These are phyloP conservation scores for Camelina neglecta DNA, from an alignment of 345 rosid genomes.

Conservation along the genomic window DNA sequence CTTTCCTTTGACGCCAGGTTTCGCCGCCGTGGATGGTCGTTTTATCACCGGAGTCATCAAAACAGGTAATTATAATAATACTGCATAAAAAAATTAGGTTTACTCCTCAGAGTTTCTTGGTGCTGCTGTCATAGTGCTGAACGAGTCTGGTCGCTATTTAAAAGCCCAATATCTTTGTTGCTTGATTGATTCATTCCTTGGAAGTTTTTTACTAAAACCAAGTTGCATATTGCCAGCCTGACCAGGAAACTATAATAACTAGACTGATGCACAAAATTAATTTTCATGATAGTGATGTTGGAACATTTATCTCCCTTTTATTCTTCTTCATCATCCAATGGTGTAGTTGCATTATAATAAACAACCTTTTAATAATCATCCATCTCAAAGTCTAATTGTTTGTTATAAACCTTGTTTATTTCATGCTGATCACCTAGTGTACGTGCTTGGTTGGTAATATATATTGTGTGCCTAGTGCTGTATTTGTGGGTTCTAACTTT, in stretches of 20 bases:
- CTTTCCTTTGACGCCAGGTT: neutral
- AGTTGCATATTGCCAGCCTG: slow-evolving; percentile 20
- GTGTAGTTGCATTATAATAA: neutral
- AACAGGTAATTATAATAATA: too few species aligned
- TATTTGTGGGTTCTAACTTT: neutral
- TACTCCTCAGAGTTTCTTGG: neutral
- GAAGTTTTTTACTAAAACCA: neutral
- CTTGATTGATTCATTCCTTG: slow-evolving; percentile 16
- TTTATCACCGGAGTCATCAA: neutral
- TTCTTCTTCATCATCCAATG: too few species aligned
- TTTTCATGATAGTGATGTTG: neutral
- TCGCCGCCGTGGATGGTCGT: neutral
- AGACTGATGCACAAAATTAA: too few species aligned
- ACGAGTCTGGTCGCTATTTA: neutral
- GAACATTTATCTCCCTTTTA: too few species aligned
- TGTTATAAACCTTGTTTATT: too few species aligned
- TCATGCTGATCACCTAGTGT: too few species aligned
- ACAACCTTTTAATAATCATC: neutral
- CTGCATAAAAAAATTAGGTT: too few species aligned
- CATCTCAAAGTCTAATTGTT: neutral
- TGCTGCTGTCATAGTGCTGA: slow-evolving; percentile 18
- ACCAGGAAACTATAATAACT: neutral
- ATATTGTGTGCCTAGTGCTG: neutral
- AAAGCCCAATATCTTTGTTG: slow-evolving; percentile 8
- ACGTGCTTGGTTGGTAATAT: too few species aligned